Evolutionary conservation across 116 monocot species (phyloP), one percentile per base, ranked within the genome.

Genomic region (Posidonia oceanica): DNA sequence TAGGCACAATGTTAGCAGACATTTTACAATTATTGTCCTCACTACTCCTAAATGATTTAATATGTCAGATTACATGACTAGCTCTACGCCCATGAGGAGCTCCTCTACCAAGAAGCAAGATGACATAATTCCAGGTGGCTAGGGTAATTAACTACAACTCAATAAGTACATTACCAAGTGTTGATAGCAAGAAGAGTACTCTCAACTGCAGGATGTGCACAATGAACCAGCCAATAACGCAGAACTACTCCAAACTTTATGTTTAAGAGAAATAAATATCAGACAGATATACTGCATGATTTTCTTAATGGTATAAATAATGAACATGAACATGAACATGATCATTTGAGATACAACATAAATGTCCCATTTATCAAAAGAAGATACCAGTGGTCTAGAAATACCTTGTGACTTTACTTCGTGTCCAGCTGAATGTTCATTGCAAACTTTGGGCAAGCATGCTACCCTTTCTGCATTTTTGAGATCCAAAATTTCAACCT

Each of bases 401-500:
- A 68, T 59, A 88, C 94, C 94, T 84, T 77, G 86, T 70, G 61
- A 53, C 68, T 86, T 95, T 54, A 67, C 53, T 23, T 75, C 51
- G 36, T 77, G 39, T 67, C 66, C 77, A 8, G 16, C 56, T 15
- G 65, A 62, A 79, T 63, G 63, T 55, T 56, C 55, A 39, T 39
- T 52, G 58, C 56, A 66, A 69, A n/a, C 66, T 56, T 83, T 77
- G 18, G 86, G 88, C 52, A 91, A 79, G 70, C 84, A 71, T 72
- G 77, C 72, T 7, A 91, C 48, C 64, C 69, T 88, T 83, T 85
- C 72, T 63, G 78, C 86, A 29, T 63, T 67, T 59, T 39, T 63
- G n/a, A 86, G 74, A 75, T 96, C 91, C 95, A 91, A 91, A 73
- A 96, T 53, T 75, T 88, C 86, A 71, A 96, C 84, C 91, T 95